Conservation (phyloP, 441 rosid species). For the Bocquillonia castaneifolia region DNA sequence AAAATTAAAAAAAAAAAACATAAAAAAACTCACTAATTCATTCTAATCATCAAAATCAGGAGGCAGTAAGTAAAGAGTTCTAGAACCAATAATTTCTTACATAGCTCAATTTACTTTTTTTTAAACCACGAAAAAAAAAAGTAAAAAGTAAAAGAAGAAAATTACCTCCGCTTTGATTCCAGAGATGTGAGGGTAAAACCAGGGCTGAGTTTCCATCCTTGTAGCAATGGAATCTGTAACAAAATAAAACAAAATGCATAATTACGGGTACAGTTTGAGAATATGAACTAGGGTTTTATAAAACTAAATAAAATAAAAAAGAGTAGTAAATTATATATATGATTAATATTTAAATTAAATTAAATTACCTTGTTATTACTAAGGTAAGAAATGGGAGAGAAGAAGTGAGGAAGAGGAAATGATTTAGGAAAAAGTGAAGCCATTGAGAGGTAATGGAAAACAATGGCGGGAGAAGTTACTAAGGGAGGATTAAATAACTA, state of each 20-base stretch:
- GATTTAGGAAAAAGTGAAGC: conserved; percentile 29
- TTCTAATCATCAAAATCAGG: too few relatives aligned
- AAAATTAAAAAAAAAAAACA: not conserved
- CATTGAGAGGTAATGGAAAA: conserved; percentile 21
- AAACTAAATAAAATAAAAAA: not conserved
- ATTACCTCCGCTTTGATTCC: conserved; percentile 40
- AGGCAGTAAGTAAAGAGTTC: too few relatives aligned
- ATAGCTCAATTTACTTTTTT: too few relatives aligned
- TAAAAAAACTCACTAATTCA: not conserved
- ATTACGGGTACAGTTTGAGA: not conserved
- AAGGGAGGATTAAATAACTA: too few relatives aligned
- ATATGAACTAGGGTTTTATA: not conserved
- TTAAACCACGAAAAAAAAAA: too few relatives aligned
- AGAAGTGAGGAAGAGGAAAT: not conserved
- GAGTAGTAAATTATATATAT: not conserved
- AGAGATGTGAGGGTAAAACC: conserved; percentile 17
- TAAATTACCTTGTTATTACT: conserved; percentile 21
- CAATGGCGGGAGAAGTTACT: conserved; percentile 25
- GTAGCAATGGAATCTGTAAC: conserved; percentile 25
- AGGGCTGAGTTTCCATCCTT: conserved; percentile 29
- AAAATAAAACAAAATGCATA: not conserved
- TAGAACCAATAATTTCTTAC: too few relatives aligned
- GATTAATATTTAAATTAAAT: not conserved
- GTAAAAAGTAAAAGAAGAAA: not conserved
- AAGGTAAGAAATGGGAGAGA: conserved; percentile 14